Evolutionary conservation across 108 stramenopile species (phyloP), one percentile per base, ranked within the genome.

Genomic region (Skeletonema tropicum): DNA sequence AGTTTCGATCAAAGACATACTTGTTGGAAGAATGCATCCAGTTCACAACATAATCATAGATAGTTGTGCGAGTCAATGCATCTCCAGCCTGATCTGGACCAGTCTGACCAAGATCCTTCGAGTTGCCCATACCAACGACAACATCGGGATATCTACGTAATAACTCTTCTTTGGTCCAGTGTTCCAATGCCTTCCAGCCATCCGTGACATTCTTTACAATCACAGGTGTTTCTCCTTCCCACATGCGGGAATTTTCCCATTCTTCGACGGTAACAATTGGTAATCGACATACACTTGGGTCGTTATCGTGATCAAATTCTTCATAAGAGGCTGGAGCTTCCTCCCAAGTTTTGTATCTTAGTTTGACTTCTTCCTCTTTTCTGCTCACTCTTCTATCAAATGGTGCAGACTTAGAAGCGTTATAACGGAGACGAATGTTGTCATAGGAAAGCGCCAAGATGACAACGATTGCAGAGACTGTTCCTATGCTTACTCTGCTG

Each of bases 161-260:
- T 52, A 80, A 36, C 36, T 80, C 79, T 62, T 74, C 72, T 62
- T 80, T 80, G 13, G 79, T 74, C 79, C 79, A 80, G 42, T 80
- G 73, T 19, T 80, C 63, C 63, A 74, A 65, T 13, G 79, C 80
- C 32, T 69, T 59, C 80, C 80, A 82, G 5, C 70, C 65, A 21
- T 70, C 80, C 5, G 80, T 82, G 5, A 75, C 80, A 67, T 75
- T 75, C 48, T 35, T 71, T 10, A 82, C 80, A 23, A 82, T 70
- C 7, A 82, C 80, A 2, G 80, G 80, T 25, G 74, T 67, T 29
- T 64, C 60, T 41, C 74, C 65, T 70, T 82, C 74, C 80, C 80
- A 82, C 65, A 75, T 71, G 31, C 61, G 26, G 0, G 62, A 64
- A 1, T 64, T 64, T 14, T 82, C 80, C 80, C 80, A 82, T 39